Base-by-base conservation (phyloP, 768 basidiomycete species). In the Pisolithus marmoratus region DNA sequence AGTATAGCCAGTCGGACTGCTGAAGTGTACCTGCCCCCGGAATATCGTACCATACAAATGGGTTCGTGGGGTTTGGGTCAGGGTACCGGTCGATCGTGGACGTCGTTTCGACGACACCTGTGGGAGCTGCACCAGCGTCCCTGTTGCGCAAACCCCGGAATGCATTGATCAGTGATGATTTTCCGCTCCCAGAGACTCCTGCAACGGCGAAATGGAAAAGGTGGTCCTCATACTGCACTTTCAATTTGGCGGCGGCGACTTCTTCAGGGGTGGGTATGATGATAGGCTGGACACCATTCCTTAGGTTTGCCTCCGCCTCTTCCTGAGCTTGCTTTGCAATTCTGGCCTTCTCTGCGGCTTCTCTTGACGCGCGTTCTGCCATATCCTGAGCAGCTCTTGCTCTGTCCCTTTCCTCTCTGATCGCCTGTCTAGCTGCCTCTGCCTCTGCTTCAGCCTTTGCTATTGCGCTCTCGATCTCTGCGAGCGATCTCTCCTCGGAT, bases 91-190 rank as follows among this genome's bases (percentile, higher is more conserved):
- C 43, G 34, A 63, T 41, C 23, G 46, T 36, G 23, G 43, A 36
- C 12, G 64, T 65, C 20, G 59, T 64, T 43, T 65, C 65, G 6
- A 49, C 50, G 22, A 65, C 50, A 17, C 63, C 63, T n/a, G 58
- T 58, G 1, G 50, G 44, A 37, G 65, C 66, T 20, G 65, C 60
- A 23, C 54, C 52, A 19, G 19, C 43, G 36, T 55, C 45, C 2
- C 48, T 42, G 48, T 61, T 60, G 17, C 36, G 38, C 24, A 65
- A 45, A 11, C 65, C 65, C n/a, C 66, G 59, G 45, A 63, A 59
- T 26, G 63, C 57, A 50, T 67, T 66, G 46, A 67, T 54, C 48
- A 67, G 49, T 9, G 65, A 66, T n/a, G 65, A 66, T 48, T 67
- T 67, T 20, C 66, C 66, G 15, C 55, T 61, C 7, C 63, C 64